Percentiles rank a stretch among this genome's conserved stretches.
Conservation (phyloP, 1,139 yeast species). For the Suhomyces terraborum region DNA sequence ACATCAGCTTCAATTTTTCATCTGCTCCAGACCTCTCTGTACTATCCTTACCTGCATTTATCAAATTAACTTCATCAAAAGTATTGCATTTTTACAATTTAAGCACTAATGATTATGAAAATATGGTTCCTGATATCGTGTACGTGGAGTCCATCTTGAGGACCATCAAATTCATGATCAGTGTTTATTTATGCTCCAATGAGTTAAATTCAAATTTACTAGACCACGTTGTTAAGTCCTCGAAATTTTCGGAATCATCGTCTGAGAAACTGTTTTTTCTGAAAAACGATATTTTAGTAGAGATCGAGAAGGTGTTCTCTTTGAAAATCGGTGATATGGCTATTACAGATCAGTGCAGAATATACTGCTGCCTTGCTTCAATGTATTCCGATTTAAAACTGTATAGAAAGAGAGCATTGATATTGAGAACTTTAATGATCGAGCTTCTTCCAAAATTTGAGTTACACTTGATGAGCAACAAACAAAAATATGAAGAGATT, state of each 20-base stretch:
- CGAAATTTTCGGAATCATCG: constrained; percentile 25
- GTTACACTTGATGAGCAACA: constrained; percentile 6
- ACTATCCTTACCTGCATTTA: constrained; percentile 47
- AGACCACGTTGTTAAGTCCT: constrained; percentile 19
- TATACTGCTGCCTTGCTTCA: constrained; percentile 67
- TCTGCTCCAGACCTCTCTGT: constrained; percentile 30
- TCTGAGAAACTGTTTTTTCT: constrained; percentile 21
- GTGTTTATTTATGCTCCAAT: constrained; percentile 50
- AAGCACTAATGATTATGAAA: constrained; percentile 64
- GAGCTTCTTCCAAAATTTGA: constrained; percentile 50
- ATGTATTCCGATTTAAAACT: constrained; percentile 65
- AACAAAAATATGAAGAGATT: constrained; percentile 7
- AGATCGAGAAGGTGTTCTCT: constrained; percentile 48
- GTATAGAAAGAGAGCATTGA: constrained; percentile 67
- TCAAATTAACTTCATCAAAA: constrained; percentile 48
- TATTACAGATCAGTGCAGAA: constrained; percentile 54
- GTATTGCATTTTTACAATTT: constrained; percentile 58
- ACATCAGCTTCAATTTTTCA: constrained; percentile 23
- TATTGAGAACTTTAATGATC: constrained; percentile 60
- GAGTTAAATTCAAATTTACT: constrained; percentile 25
- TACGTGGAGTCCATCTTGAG: constrained; percentile 74
- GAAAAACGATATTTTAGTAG: constrained; percentile 49
- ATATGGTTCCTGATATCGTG: constrained; percentile 80
- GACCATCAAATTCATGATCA: constrained; percentile 60
- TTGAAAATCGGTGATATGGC: constrained; percentile 47